Base-by-base conservation (phyloP, 78 protist species). In the Dictyostelium firmibasis region DNA sequence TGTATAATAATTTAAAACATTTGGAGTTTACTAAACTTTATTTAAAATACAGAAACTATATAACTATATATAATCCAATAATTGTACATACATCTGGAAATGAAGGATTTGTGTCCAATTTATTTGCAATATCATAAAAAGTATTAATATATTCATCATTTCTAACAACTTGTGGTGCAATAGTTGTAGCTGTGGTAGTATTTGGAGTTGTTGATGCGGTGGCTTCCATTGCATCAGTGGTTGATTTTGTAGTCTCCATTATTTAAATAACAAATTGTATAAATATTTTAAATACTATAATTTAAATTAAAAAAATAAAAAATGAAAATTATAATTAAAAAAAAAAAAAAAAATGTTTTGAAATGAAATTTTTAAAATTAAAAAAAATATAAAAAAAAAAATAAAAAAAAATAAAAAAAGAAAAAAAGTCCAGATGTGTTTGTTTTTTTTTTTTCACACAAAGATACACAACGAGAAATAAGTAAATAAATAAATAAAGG, bases 61-160 rank as follows among this genome's bases (percentile, higher is more conserved):
- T 50, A 9, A 50, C 18, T 50, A 14, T 50, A 50, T 50, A 25
- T 23, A 3, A 64, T 25, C 27, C 27, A 25, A 64, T 25, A 64
- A 25, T 18, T 25, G 16, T n/a, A 82, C 86, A 60, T 83, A 83
- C 86, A 78, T 36, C 93, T 25, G 53, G 69, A 33, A 87, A 87
- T 36, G 85, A 41, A 27, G 78, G 86, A 64, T 36, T 78, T 35
- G 93, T 20, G 44, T 87, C 93, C n/a, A 87, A 78, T 29, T 87
- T 76, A 53, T 87, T 23, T 27, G 93, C 93, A 38, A 62, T 62
- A 9, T 87, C 93, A 87, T 87, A 87, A 18, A 62, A 62, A 14
- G 62, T 33, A 77, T 47, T 86, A 38, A 86, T 77, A 77, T 41
- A 77, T 77, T 77, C 53, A 77, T 77, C 83, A 77, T 77, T 77